Evolutionary conservation across 495 filamentous ascomycete genomes (phyloP).

Genomic region (Penicillium taxi): DNA sequence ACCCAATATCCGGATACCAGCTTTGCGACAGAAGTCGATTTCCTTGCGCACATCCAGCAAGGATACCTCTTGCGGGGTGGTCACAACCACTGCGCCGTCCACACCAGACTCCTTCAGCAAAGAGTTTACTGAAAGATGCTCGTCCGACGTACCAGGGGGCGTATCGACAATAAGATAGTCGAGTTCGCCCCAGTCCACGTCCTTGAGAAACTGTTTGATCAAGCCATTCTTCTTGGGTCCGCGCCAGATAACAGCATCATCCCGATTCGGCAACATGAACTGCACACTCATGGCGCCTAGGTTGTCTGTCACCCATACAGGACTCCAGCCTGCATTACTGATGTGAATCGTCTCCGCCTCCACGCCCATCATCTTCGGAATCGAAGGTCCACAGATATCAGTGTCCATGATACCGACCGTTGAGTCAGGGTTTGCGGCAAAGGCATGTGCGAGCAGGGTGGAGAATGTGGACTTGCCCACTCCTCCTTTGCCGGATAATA

Average conservation of each 20-base stretch:
- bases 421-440: constrained; percentile 64
- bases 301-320: constrained; percentile 89
- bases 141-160: constrained; percentile 88
- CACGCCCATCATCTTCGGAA: constrained; percentile 98
- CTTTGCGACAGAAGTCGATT: constrained; percentile 94
- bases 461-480: constrained; percentile 94
- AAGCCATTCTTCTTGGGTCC: constrained; percentile 97
- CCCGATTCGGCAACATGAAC: constrained; percentile 89
- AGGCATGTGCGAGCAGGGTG: constrained; percentile 75
- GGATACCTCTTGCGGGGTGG: constrained; percentile 91
- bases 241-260: constrained; percentile 94
- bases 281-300: constrained; percentile 92
- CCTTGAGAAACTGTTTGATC: constrained; percentile 95
- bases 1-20: constrained; percentile 78
- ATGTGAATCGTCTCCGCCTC: constrained; percentile 88
- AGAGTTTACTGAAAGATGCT: constrained; percentile 86
- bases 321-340: constrained; percentile 74
- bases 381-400: constrained; percentile 88
- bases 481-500: constrained; percentile 90
- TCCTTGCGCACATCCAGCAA: constrained; percentile 91
- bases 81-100: constrained; percentile 87
- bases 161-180: constrained; percentile 93
- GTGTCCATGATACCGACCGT: constrained; percentile 93
- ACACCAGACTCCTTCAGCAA: constrained; percentile 82
- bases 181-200: constrained; percentile 94